These are phyloP conservation scores for Telfairia occidentalis DNA, from an alignment of 331 rosid species.

Conservation along the genomic window DNA sequence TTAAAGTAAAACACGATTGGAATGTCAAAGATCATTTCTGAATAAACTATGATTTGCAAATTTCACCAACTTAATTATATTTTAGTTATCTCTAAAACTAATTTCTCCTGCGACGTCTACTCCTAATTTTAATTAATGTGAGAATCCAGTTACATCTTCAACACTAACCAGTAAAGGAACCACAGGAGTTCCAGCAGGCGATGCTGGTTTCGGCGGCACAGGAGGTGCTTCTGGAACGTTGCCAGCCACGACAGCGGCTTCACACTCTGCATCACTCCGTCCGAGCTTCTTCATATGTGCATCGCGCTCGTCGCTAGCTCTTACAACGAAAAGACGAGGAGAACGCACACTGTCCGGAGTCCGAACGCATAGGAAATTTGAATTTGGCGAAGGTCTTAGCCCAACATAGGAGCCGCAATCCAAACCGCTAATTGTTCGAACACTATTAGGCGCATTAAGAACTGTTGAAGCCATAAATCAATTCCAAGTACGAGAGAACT, in stretches of 20 bases:
- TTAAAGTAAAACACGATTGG: background rate
- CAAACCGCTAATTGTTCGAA: constrained; percentile 29
- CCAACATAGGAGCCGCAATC: constrained; percentile 35
- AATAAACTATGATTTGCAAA: background rate
- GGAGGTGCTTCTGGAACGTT: constrained; percentile 70
- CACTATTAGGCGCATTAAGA: constrained; percentile 26
- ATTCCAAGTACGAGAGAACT: background rate
- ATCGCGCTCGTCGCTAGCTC: constrained; percentile 33
- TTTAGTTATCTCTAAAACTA: background rate
- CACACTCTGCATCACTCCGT: constrained; percentile 55
- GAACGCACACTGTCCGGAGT: constrained; percentile 21
- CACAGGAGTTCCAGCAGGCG: constrained; percentile 81
- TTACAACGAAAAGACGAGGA: constrained; percentile 25
- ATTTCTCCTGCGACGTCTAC: background rate
- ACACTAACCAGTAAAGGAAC: constrained; percentile 62
- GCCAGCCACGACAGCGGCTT: constrained; percentile 78
- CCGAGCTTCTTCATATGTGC: constrained; percentile 29
- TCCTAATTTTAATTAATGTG: background rate
- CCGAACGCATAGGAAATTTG: constrained; percentile 22
- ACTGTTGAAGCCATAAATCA: constrained; percentile 45
- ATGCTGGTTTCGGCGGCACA: constrained; percentile 54
- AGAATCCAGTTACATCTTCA: background rate
- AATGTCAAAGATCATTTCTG: background rate
- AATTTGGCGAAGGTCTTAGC: constrained; percentile 21
- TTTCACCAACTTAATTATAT: background rate